These are phyloP conservation scores for Anaeramoeba ignava DNA, from an alignment of 78 protist genomes.

Conservation along the genomic window DNA sequence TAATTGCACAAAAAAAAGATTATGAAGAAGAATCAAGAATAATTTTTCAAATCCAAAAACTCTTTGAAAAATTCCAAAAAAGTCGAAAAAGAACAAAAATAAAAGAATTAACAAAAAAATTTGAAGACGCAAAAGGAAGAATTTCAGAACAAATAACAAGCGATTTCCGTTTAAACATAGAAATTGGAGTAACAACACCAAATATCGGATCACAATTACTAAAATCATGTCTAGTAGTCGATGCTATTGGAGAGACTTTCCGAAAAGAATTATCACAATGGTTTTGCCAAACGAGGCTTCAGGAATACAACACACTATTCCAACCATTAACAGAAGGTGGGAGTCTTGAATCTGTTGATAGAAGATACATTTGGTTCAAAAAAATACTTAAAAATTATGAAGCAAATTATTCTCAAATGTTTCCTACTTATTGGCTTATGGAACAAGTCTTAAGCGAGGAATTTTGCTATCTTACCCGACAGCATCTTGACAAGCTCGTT, in stretches of 20 bases:
- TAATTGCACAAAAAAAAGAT: too few relatives aligned
- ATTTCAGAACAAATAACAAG: too few relatives aligned
- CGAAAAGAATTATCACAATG: not conserved
- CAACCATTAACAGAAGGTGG: not conserved
- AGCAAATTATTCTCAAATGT: not conserved
- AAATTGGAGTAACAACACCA: too few relatives aligned
- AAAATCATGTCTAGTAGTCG: conserved; percentile 13
- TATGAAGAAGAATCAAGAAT: too few relatives aligned
- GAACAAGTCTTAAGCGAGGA: not conserved
- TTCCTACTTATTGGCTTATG: conserved; percentile 19
- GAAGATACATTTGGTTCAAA: conserved; percentile 9
- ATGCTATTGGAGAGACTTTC: not conserved
- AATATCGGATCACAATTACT: too few relatives aligned
- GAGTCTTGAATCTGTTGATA: conserved; percentile 1
- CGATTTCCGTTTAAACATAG: too few relatives aligned
- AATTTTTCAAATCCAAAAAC: too few relatives aligned
- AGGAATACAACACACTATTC: not conserved
- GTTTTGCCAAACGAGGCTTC: not conserved
- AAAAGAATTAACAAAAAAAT: too few relatives aligned
- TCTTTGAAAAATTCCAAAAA: too few relatives aligned
- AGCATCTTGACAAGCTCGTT: not conserved
- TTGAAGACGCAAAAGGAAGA: too few relatives aligned
- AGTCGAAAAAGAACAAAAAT: too few relatives aligned
- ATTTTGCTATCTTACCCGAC: conserved; percentile 20
- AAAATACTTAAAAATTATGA: not conserved